Conservation (phyloP, 2,329 filamentous ascomycete species). For the Capronia coronata region DNA sequence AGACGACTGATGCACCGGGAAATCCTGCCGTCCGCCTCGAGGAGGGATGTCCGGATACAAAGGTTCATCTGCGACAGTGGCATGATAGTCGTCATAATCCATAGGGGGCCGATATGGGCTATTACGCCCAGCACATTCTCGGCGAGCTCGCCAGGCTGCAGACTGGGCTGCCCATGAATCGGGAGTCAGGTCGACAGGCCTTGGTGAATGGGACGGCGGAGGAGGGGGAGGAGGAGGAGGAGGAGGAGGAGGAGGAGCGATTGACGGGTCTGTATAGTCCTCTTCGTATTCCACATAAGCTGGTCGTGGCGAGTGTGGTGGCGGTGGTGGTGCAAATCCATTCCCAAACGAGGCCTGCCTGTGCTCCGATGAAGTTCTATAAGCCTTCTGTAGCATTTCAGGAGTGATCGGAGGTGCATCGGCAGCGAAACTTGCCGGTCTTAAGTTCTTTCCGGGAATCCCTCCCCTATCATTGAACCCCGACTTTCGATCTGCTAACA, state of each 20-base stretch:
- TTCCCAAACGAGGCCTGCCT: slow-evolving; percentile 5
- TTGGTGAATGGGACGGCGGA: slow-evolving; percentile 27
- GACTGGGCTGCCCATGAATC: slow-evolving; percentile 23
- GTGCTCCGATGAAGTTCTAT: slow-evolving; percentile 19
- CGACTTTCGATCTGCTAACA: slow-evolving; percentile 5
- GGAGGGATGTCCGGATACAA: slow-evolving; percentile 21
- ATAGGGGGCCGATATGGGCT: slow-evolving; percentile 7
- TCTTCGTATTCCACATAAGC: slow-evolving; percentile 20
- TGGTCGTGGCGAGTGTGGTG: slow-evolving; percentile 25
- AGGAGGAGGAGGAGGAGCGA: slow-evolving; percentile 25
- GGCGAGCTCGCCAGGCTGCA: slow-evolving; percentile 20
- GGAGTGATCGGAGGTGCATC: slow-evolving; percentile 25
- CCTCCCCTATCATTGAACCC: slow-evolving; percentile 27
- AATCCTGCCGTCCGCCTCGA: slow-evolving; percentile 1
- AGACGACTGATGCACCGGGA: not conserved
- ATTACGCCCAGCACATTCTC: slow-evolving; percentile 14
- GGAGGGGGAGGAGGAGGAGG: slow-evolving; percentile 28
- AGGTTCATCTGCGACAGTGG: slow-evolving; percentile 11
- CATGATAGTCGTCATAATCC: slow-evolving; percentile 1
- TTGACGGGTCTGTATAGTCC: slow-evolving; percentile 1
- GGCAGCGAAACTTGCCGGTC: slow-evolving; percentile 18
- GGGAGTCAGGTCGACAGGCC: slow-evolving; percentile 22
- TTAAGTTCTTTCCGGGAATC: slow-evolving; percentile 23
- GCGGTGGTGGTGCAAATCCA: slow-evolving; percentile 12
- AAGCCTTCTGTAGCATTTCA: slow-evolving; percentile 22